These are phyloP conservation scores for Aspergillus sclerotiicarbonarius DNA, from an alignment of 495 filamentous ascomycete genomes.

Conservation along the genomic window DNA sequence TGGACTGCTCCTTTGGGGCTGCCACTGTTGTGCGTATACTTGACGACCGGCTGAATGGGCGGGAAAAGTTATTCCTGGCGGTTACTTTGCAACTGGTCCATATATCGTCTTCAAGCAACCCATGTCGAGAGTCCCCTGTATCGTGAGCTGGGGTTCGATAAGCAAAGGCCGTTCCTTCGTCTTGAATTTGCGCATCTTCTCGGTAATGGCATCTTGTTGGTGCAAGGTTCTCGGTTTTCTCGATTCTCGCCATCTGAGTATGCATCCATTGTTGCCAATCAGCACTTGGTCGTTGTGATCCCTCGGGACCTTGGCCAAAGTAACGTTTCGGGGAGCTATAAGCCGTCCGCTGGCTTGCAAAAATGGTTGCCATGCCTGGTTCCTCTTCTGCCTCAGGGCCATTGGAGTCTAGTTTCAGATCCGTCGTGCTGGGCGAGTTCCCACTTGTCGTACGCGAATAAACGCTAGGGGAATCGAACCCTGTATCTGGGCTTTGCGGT, in stretches of 20 bases:
- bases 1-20: constrained; percentile 15
- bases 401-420: constrained; percentile 10
- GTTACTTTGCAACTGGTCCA: constrained; percentile 8
- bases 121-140: constrained; percentile 10
- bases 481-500: constrained; percentile 9
- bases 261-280: constrained; percentile 53
- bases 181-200: constrained; percentile 58
- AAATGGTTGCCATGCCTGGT: constrained; percentile 46
- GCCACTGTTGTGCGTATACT: constrained; percentile 29
- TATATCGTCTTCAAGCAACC: neutral
- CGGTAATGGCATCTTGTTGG: constrained; percentile 52
- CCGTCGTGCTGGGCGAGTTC: constrained; percentile 29
- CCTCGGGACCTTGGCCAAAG: constrained; percentile 1
- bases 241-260: constrained; percentile 41
- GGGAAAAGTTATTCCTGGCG: constrained; percentile 36
- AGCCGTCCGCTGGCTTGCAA: constrained; percentile 34
- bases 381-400: constrained; percentile 21
- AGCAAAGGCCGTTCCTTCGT: constrained; percentile 29
- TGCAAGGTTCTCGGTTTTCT: constrained; percentile 34
- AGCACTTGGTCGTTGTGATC: constrained; percentile 25
- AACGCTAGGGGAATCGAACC: constrained; percentile 45
- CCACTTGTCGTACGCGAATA: constrained; percentile 58
- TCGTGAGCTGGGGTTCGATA: constrained; percentile 6
- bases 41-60: constrained; percentile 35
- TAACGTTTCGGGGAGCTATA: constrained; percentile 36